A percentile compares a stretch with the other conserved stretches of the same genome.
Conservation (phyloP, 2,329 filamentous ascomycete genomes). For the Colletotrichum sp. region DNA sequence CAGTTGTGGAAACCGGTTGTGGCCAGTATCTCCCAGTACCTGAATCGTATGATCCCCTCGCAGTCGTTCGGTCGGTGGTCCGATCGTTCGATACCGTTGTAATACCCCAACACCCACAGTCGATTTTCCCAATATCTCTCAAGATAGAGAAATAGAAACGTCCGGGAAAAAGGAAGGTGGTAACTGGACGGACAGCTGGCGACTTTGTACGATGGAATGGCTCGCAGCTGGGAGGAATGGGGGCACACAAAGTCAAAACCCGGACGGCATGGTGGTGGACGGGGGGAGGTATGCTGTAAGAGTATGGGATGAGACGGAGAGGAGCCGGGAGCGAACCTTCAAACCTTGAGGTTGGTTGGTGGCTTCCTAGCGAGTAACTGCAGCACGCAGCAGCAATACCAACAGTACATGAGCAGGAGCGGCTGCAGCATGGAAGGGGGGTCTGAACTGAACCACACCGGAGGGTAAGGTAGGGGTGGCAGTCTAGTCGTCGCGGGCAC, state of each 20-base stretch:
- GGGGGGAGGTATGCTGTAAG: slow-evolving; percentile 17
- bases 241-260: slow-evolving; percentile 14
- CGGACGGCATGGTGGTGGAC: slow-evolving; percentile 8
- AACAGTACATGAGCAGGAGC: neutral
- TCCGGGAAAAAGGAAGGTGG: neutral
- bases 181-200: slow-evolving; percentile 1
- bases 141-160: neutral
- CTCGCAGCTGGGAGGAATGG: slow-evolving; percentile 2
- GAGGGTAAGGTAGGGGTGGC: neutral
- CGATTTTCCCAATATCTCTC: neutral
- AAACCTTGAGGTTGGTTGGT: slow-evolving; percentile 17
- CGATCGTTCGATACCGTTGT: slow-evolving; percentile 18
- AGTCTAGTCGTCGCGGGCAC: neutral
- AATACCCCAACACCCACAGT: slow-evolving; percentile 8
- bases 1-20: neutral
- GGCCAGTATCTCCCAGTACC: slow-evolving; percentile 9
- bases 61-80: slow-evolving; percentile 18
- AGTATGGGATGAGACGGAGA: slow-evolving; percentile 23
- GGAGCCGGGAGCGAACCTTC: slow-evolving; percentile 21
- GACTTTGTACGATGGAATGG: slow-evolving; percentile 16
- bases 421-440: neutral
- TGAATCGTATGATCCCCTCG: slow-evolving; percentile 17
- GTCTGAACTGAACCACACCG: slow-evolving; percentile 10
- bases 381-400: neutral
- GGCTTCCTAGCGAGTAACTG: neutral